Percentiles rank a stretch among this genome's conserved stretches.
Evolutionary conservation across 805 yeast species (phyloP).

Genomic region (Starmerella apicola): DNA sequence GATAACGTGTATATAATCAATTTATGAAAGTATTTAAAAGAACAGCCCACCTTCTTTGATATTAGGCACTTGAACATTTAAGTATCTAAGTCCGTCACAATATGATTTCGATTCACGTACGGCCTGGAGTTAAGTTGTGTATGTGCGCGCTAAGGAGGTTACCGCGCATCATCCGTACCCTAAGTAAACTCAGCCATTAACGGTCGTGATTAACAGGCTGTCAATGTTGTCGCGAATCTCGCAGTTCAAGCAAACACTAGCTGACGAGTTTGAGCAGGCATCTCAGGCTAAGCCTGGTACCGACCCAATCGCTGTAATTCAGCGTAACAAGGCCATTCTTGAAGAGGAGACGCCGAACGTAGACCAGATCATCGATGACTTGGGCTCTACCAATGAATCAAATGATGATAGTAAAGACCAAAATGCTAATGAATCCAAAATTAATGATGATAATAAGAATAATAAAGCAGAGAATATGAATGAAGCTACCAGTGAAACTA

Average conservation of each 20-base stretch:
- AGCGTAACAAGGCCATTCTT: conserved; percentile 18
- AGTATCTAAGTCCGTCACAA: too few species aligned
- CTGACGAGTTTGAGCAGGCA: conserved; percentile 44
- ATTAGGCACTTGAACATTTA: too few species aligned
- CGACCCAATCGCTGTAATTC: conserved; percentile 18
- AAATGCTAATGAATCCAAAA: not conserved
- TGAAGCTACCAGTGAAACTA: not conserved
- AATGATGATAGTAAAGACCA: not conserved
- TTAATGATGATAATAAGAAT: not conserved
- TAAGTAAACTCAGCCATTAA: too few species aligned
- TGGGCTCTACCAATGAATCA: not conserved
- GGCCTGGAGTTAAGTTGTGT: too few species aligned
- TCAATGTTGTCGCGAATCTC: conserved; percentile 42
- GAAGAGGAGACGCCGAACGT: conserved; percentile 18
- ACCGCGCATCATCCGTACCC: too few species aligned
- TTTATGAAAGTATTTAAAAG: too few species aligned
- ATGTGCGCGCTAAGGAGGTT: too few species aligned
- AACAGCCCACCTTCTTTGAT: too few species aligned
- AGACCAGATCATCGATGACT: conserved; percentile 11
- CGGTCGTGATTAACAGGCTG: not conserved
- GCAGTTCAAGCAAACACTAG: conserved; percentile 49
- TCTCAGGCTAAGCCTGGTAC: conserved; percentile 9
- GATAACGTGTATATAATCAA: too few species aligned
- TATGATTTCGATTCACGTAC: too few species aligned
- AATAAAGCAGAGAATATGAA: not conserved